Evolutionary conservation across 2,329 filamentous ascomycete species (phyloP), one percentile per base, ranked within the genome.

Genomic region (Cladosporium sp.): DNA sequence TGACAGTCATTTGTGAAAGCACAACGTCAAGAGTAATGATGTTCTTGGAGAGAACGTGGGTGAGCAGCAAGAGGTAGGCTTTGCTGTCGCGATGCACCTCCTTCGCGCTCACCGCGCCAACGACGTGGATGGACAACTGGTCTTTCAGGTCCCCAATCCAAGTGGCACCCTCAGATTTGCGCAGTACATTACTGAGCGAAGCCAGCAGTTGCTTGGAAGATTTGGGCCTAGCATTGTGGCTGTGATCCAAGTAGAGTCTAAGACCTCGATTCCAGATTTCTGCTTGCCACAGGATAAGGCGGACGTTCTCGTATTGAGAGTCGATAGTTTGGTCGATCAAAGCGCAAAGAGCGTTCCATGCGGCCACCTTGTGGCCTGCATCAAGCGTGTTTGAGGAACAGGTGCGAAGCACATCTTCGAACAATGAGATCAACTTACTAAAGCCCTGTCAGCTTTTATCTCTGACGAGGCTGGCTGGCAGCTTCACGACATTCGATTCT

Each of bases 31-130:
- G 58, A 1, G 63, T 72, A 22, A 86, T 68, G 10, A 84, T 73
- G 2, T 74, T 71, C 65, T 86, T 89, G 44, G 75, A 71, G 3
- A 89, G 64, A 53, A 89, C 79, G 61, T 84, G 78, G 44, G 86
- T 82, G 35, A 89, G 70, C 13, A 79, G 79, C 62, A 84, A 83
- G 56, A 89, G 78, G 6, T 84, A 81, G 34, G 85, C 85, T 65
- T 89, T 89, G 38, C 83, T 82, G 48, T 55, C 52, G n/a, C 37
- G 43, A 31, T 57, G 56, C 16, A 38, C 18, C 19, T 49, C 38
- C 8, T 42, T 46, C n/a, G 54, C 41, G 13, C 19, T 43, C 10
- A 54, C 32, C 3, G 46, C 37, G 33, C 44, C 8, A 34, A 66
- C 59, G 14, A 71, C 61, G 19, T 64, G 49, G 3, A 50, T 19